Conservation (phyloP, 164 flowering plant genomes). For the Magnolia officinalis region DNA sequence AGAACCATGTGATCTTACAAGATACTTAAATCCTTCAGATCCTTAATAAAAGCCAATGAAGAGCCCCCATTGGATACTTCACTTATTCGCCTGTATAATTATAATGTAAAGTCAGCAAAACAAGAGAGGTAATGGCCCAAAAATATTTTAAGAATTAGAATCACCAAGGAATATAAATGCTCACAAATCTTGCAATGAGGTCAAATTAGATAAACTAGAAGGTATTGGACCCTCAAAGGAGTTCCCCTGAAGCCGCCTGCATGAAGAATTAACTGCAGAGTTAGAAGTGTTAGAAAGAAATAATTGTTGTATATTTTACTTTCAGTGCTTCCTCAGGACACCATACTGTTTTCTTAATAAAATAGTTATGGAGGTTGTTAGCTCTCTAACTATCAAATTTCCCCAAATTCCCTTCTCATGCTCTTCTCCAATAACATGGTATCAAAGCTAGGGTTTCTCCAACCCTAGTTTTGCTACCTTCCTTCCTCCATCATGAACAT, state of each 20-base stretch:
- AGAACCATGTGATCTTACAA: conserved; percentile 29
- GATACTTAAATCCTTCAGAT: conserved; percentile 44
- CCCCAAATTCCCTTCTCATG: too few species aligned
- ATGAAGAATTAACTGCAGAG: not conserved
- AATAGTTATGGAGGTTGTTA: too few species aligned
- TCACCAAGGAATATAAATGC: conserved; percentile 16
- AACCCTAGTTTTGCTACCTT: too few species aligned
- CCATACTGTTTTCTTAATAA: too few species aligned
- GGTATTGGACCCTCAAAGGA: conserved; percentile 77
- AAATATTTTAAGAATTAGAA: not conserved
- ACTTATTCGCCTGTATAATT: conserved; percentile 51
- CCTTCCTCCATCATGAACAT: too few species aligned
- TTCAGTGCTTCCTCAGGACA: too few species aligned
- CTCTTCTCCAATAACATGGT: too few species aligned
- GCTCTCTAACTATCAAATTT: too few species aligned
- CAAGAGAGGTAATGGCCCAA: too few species aligned
- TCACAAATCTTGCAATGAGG: conserved; percentile 58
- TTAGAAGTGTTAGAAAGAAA: too few species aligned
- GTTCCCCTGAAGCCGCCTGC: conserved; percentile 71
- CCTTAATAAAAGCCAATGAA: conserved; percentile 46
- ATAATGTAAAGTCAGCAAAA: not conserved
- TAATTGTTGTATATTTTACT: too few species aligned
- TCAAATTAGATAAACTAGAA: conserved; percentile 46
- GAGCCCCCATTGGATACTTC: conserved; percentile 63
- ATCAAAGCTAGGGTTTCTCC: too few species aligned